A percentile compares a stretch with the other conserved stretches of the same genome.
Conservation (phyloP, 148 eudicot species). For the Fagopyrum homotropicum region DNA sequence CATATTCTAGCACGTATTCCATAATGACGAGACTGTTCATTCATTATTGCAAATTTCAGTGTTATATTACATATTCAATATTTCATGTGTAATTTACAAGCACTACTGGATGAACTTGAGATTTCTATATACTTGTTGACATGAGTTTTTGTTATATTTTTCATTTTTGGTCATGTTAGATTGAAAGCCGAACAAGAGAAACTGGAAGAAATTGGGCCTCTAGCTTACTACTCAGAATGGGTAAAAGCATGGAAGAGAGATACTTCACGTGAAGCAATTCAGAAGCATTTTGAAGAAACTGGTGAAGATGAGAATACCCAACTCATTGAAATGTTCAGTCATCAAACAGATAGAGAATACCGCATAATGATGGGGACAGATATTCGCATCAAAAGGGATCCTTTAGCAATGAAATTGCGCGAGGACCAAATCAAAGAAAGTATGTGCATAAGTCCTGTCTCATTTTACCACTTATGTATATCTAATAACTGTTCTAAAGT, state of each 20-base stretch:
- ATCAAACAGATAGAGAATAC: slow-evolving; percentile 91
- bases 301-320: slow-evolving; percentile 98
- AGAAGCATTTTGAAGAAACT: slow-evolving; percentile 95
- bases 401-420: slow-evolving; percentile 93
- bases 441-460: slow-evolving; percentile 25
- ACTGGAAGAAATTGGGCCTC: slow-evolving; percentile 63
- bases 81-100: background rate
- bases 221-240: slow-evolving; percentile 97
- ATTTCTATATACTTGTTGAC: background rate
- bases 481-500: background rate
- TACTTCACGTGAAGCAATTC: slow-evolving; percentile 91
- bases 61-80: background rate
- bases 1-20: background rate
- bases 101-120: background rate
- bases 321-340: slow-evolving; percentile 76
- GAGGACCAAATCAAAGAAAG: slow-evolving; percentile 98
- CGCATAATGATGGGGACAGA: slow-evolving; percentile 98
- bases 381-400: slow-evolving; percentile 74
- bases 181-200: slow-evolving; percentile 70
- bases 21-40: background rate
- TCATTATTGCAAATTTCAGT: background rate
- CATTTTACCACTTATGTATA: background rate
- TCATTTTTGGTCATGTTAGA: slow-evolving; percentile 31
- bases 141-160: background rate
- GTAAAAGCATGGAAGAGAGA: slow-evolving; percentile 88